Evolutionary conservation across 805 yeast species (phyloP), one percentile per base, ranked within the genome.

Genomic region (Komagataella pseudopastoris): DNA sequence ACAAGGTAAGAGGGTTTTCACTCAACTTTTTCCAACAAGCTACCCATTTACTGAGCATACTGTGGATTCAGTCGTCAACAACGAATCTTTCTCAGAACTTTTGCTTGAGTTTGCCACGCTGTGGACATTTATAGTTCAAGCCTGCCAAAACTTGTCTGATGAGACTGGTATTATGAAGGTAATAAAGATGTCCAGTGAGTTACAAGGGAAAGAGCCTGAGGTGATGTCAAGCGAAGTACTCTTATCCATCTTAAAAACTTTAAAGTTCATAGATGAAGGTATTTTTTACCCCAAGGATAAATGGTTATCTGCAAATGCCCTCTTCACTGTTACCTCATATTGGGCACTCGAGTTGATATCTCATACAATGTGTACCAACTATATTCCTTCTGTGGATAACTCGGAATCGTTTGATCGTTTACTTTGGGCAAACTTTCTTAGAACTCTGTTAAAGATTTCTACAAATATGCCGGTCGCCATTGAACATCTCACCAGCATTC

Each of bases 41-140:
- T 78, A 76, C 59, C 96, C 95, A 16, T 82, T 83, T 60, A 66
- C 67, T 49, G 82, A 79, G 46, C 59, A 72, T 30, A 79, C 90
- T 0, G 76, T 85, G 56, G 96, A 88, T 60, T 83, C 95, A 0
- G 71, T 81, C 47, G 85, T 86, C 17, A 78, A 80, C 55, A 86
- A 83, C 55, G 85, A 81, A 56, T 69, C 74, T 1, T 71, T 85
- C 52, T 87, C 81, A 23, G 96, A 88, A 61, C 71, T 84, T 2
- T 67, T 88, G 51, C 68, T 85, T 46, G 96, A 88, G 61, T 62
- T 87, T 49, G 71, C 83, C 6, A 74, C 83, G 14, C 68, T 85
- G n/a, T 75, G 81, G 51, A 71, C 23, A 30, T 30, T 30, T 30
- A 30, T 30, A 30, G 39, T 30, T 30, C 39, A 30, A 30, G 39